phyloP scores from a whole-genome alignment of 495 filamentous ascomycete genomes.

The Lophiostoma macrostomum region DNA sequence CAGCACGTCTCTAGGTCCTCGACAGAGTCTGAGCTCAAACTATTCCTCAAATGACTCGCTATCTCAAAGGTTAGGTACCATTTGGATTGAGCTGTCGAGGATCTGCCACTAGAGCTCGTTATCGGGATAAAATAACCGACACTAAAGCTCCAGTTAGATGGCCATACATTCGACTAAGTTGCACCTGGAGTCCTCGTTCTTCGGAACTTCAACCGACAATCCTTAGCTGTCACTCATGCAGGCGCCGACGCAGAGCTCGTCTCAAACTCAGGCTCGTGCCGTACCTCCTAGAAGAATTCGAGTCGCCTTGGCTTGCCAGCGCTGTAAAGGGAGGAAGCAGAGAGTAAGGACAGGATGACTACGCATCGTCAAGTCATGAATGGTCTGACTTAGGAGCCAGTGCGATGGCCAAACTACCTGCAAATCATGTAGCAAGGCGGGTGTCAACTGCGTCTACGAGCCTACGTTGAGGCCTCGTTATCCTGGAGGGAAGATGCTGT shows the following conservation, averaged over 20 bases:
- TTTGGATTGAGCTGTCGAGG: too few species aligned
- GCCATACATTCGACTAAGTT: too few species aligned
- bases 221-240: not conserved
- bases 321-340: constrained; percentile 25
- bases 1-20: too few species aligned
- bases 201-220: constrained; percentile 1
- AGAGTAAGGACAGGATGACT: constrained; percentile 9
- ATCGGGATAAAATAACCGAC: too few species aligned
- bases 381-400: constrained; percentile 4
- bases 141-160: too few species aligned
- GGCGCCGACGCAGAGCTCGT: constrained; percentile 1
- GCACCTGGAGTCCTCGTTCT: not conserved
- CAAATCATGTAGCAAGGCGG: constrained; percentile 18
- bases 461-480: constrained; percentile 17
- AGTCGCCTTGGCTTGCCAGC: constrained; percentile 24
- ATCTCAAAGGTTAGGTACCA: too few species aligned
- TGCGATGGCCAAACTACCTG: constrained; percentile 19
- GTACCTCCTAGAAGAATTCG: constrained; percentile 1
- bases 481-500: constrained; percentile 26
- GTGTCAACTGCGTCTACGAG: constrained; percentile 18
- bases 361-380: not conserved
- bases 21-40: too few species aligned
- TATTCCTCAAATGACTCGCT: too few species aligned
- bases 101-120: too few species aligned
- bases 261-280: not conserved